Conservation (phyloP, 129 eudicot species). For the Flaveria robusta region DNA sequence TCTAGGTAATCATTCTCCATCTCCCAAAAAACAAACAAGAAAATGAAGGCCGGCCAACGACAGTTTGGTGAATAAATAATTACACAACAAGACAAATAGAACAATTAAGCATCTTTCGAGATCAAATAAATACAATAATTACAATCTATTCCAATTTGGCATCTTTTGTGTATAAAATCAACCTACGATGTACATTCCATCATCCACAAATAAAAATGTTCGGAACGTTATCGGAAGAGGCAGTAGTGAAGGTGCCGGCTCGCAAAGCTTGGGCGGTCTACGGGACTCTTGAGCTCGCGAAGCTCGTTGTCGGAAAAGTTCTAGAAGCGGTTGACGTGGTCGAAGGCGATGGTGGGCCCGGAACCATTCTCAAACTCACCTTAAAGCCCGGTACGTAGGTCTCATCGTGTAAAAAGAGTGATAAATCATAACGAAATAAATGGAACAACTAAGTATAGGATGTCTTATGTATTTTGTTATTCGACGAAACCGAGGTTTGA, state of each 20-base stretch:
- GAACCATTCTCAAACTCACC: constrained; percentile 36
- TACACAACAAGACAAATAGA: background rate
- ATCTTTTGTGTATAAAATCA: background rate
- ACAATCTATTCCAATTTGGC: background rate
- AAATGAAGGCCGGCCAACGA: background rate
- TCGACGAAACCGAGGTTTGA: too few species aligned
- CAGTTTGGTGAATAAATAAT: background rate
- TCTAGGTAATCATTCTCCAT: background rate
- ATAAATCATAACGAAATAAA: background rate
- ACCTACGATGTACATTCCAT: constrained; percentile 3
- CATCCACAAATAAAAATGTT: constrained; percentile 23
- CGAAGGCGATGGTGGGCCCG: constrained; percentile 40
- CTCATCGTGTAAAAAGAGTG: too few species aligned
- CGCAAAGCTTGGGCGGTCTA: constrained; percentile 38
- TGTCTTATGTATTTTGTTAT: too few species aligned
- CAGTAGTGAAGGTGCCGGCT: constrained; percentile 37
- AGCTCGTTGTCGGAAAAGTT: constrained; percentile 8
- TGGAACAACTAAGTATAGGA: background rate
- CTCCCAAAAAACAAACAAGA: background rate
- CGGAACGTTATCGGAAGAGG: constrained; percentile 35
- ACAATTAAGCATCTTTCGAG: background rate
- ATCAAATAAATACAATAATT: background rate
- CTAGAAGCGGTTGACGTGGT: constrained; percentile 31
- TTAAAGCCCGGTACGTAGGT: constrained; percentile 28
- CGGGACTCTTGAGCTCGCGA: constrained; percentile 37